These are phyloP conservation scores for Fusarium equiseti DNA, from an alignment of 2,329 filamentous ascomycete genomes.

Conservation along the genomic window DNA sequence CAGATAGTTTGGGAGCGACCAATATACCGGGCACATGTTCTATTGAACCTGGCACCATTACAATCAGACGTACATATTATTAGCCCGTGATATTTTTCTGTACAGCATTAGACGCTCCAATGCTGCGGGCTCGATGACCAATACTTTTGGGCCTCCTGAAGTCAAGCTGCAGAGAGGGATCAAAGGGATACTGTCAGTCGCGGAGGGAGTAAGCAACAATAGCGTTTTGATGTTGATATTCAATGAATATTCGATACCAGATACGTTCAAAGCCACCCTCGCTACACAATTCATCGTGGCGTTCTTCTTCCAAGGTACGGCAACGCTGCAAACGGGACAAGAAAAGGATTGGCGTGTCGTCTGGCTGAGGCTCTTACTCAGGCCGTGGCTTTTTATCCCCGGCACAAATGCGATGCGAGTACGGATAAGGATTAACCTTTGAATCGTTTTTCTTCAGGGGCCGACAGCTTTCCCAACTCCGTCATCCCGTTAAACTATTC, in stretches of 20 bases:
- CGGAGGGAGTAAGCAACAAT: not conserved
- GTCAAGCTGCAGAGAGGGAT: not conserved
- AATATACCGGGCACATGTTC: constrained; percentile 12
- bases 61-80: not conserved
- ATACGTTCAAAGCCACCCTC: not conserved
- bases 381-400: not conserved
- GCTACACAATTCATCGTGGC: not conserved
- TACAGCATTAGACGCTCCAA: not conserved
- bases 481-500: constrained; percentile 11
- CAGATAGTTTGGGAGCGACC: constrained; percentile 4
- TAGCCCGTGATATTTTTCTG: not conserved
- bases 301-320: not conserved
- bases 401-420: not conserved
- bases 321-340: not conserved
- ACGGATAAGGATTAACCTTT: constrained; percentile 16
- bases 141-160: not conserved
- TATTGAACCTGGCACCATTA: not conserved
- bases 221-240: not conserved
- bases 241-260: not conserved
- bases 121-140: not conserved
- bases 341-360: not conserved
- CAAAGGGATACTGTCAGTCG: not conserved
- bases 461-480: not conserved
- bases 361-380: not conserved
- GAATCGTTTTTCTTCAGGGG: constrained; percentile 7